Evolutionary conservation across 768 basidiomycete species (phyloP).

Genomic region (Lentinula sp.): DNA sequence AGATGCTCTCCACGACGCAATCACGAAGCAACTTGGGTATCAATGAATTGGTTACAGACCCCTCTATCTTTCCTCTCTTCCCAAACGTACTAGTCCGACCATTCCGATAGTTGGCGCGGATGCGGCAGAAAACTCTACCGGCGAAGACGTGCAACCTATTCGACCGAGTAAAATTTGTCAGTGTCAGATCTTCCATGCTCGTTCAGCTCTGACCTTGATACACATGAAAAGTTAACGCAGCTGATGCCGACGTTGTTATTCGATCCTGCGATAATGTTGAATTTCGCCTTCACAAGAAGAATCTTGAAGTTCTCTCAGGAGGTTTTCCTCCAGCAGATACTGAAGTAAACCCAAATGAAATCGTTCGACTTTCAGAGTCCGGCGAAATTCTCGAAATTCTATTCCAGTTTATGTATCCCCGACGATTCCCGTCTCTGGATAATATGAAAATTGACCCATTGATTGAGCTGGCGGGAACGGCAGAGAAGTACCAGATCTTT

Average conservation of each 20-base stretch:
- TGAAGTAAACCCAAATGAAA: background rate
- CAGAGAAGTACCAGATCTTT: constrained; percentile 8
- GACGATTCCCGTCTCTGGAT: background rate
- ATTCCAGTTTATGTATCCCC: constrained; percentile 5
- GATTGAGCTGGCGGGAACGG: background rate
- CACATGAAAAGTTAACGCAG: background rate
- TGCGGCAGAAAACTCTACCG: background rate
- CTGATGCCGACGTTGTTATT: constrained; percentile 2
- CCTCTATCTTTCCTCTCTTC: background rate
- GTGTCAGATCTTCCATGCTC: background rate
- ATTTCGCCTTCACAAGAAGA: constrained; percentile 5
- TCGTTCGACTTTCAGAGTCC: constrained; percentile 1
- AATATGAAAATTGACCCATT: background rate
- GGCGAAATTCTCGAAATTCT: constrained; percentile 1
- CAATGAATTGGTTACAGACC: too few species aligned
- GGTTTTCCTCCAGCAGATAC: background rate
- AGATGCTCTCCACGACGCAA: background rate
- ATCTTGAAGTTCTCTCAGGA: background rate
- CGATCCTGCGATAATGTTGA: background rate
- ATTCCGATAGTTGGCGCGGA: background rate
- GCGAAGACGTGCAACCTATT: background rate
- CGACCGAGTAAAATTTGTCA: background rate
- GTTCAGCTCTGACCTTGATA: background rate
- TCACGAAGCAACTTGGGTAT: background rate
- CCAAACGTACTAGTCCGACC: background rate